A percentile compares a stretch with the other conserved stretches of the same genome.
Conservation (phyloP, 257 asterid species). For the Craterostigma plantagineum region DNA sequence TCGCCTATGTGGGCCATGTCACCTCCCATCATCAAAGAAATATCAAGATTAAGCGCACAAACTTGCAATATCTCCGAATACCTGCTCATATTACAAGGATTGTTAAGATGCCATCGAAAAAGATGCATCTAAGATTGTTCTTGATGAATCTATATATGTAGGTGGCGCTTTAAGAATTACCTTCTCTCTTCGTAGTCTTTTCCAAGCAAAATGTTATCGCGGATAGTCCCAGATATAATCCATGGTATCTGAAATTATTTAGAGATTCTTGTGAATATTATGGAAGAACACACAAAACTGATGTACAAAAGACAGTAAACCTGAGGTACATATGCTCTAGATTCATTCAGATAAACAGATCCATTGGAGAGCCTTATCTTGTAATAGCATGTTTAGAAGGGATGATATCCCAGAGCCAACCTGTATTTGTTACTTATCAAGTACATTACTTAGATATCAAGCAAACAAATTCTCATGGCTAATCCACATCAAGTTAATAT, state of each 20-base stretch:
- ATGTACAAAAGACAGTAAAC: constrained; percentile 19
- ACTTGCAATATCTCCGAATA: constrained; percentile 51
- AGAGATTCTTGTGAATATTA: constrained; percentile 5
- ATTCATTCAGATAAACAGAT: constrained; percentile 29
- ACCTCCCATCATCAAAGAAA: constrained; percentile 79
- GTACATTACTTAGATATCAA: too few species aligned
- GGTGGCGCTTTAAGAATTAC: constrained; percentile 13
- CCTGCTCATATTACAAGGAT: constrained; percentile 23
- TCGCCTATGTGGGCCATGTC: constrained; percentile 82
- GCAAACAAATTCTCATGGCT: too few species aligned
- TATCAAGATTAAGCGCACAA: constrained; percentile 57
- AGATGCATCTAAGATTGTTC: background rate
- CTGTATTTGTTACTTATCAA: constrained; percentile 22
- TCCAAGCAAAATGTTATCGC: constrained; percentile 82
- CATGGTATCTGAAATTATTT: constrained; percentile 56
- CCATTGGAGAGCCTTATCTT: constrained; percentile 62
- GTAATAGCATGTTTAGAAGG: constrained; percentile 52
- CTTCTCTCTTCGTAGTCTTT: constrained; percentile 44
- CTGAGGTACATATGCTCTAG: constrained; percentile 83
- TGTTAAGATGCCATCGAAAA: background rate
- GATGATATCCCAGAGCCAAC: constrained; percentile 98
- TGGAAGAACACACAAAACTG: constrained; percentile 7
- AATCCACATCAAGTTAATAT: too few species aligned
- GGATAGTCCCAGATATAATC: constrained; percentile 87
- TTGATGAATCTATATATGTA: background rate